Conservation (phyloP, 345 rosid genomes). For the Odontarrhena argentea region DNA sequence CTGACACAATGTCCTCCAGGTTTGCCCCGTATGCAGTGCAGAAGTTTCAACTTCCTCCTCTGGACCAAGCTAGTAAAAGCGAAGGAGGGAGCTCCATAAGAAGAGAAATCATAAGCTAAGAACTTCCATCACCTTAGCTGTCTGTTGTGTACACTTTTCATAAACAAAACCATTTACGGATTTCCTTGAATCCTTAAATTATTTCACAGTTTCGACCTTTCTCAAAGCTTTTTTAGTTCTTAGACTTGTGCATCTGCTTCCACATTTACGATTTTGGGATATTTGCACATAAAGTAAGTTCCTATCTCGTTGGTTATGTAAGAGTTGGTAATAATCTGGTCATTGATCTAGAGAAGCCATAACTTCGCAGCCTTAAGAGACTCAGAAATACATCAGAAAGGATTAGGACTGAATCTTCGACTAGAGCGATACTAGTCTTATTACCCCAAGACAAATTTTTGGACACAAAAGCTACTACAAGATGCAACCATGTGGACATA, state of each 20-base stretch:
- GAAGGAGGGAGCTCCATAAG: constrained; percentile 12
- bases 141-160: constrained; percentile 34
- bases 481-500: constrained; percentile 10
- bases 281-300: constrained; percentile 1
- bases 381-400: neutral
- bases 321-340: neutral
- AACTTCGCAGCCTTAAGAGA: neutral
- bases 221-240: constrained; percentile 1
- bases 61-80: constrained; percentile 51
- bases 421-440: constrained; percentile 19
- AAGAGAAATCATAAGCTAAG: constrained; percentile 32
- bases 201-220: constrained; percentile 26
- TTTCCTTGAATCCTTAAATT: constrained; percentile 15
- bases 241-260: neutral
- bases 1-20: constrained; percentile 50
- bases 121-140: constrained; percentile 30
- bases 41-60: constrained; percentile 71
- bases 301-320: neutral
- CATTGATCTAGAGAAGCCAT: neutral
- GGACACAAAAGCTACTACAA: constrained; percentile 21
- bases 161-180: constrained; percentile 16
- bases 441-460: constrained; percentile 29
- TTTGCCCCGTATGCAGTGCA: constrained; percentile 81
- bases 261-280: neutral
- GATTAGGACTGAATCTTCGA: constrained; percentile 20